Percentiles rank a stretch among this genome's conserved stretches.
Evolutionary conservation across 257 asterid genomes (phyloP).

Genomic region (Petunia axillaris): DNA sequence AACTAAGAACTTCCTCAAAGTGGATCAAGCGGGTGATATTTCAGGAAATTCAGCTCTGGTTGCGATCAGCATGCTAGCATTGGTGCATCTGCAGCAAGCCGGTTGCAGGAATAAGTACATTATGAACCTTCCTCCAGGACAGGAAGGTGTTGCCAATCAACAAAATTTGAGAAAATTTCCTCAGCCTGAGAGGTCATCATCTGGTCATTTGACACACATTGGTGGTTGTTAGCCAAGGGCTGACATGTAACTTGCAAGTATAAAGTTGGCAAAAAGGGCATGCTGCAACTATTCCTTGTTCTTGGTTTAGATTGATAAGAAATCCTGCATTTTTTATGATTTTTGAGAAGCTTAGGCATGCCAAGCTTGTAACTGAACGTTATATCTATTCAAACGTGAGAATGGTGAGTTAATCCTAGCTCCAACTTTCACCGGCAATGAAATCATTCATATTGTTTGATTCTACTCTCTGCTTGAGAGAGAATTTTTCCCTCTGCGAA

Average conservation of each 20-base stretch:
- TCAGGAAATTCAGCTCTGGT: constrained; percentile 90
- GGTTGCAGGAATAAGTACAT: constrained; percentile 51
- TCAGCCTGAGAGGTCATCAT: constrained; percentile 39
- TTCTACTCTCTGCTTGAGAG: too few relatives aligned
- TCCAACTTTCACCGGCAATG: too few relatives aligned
- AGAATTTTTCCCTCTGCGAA: too few relatives aligned
- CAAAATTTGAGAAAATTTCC: constrained; percentile 48
- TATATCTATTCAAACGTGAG: too few relatives aligned
- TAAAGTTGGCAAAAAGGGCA: neutral
- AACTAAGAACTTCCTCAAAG: constrained; percentile 62
- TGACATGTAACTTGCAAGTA: constrained; percentile 13
- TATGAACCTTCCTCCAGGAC: constrained; percentile 38
- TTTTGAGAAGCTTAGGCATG: too few relatives aligned
- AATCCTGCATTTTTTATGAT: too few relatives aligned
- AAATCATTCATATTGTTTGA: too few relatives aligned
- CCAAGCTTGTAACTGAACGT: too few relatives aligned
- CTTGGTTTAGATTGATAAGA: too few relatives aligned
- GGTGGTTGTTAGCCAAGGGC: constrained; percentile 85
- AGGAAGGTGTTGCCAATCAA: constrained; percentile 31
- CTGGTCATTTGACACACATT: constrained; percentile 45
- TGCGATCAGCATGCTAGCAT: constrained; percentile 82
- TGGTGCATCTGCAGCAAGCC: constrained; percentile 69
- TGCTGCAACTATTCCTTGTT: neutral
- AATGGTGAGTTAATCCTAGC: too few relatives aligned
- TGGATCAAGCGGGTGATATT: constrained; percentile 72